Evolutionary conservation across 23 red algal species (phyloP).

Genomic region (Cyanidioschyzon merolae): DNA sequence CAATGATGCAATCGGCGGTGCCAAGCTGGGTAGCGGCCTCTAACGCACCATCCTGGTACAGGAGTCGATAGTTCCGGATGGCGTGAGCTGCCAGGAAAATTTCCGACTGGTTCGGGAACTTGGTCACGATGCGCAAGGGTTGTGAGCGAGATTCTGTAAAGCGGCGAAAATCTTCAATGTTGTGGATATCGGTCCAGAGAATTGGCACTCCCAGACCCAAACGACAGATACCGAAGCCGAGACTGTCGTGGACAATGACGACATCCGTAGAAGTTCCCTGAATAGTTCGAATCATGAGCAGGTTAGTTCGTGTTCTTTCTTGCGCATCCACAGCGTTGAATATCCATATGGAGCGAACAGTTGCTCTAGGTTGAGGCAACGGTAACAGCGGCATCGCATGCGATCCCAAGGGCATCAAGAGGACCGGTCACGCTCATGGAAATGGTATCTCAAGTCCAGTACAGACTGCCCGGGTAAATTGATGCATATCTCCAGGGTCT

Average conservation of each 20-base stretch:
- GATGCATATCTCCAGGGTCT: too few relatives aligned
- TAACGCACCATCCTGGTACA: conserved; percentile 90
- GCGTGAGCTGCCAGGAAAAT: conserved; percentile 39
- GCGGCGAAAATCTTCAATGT: conserved; percentile 37
- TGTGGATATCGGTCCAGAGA: conserved; percentile 43
- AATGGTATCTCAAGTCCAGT: too few relatives aligned
- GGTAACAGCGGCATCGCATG: too few relatives aligned
- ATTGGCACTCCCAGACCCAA: conserved; percentile 84
- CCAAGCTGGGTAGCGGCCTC: conserved; percentile 96
- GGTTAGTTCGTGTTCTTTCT: not conserved
- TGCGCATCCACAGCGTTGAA: too few relatives aligned
- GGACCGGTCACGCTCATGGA: too few relatives aligned
- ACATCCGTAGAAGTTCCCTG: conserved; percentile 18
- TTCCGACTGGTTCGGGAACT: conserved; percentile 48
- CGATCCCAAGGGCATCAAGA: too few relatives aligned
- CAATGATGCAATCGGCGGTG: conserved; percentile 86
- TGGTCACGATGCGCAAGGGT: conserved; percentile 72
- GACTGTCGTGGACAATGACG: conserved; percentile 54
- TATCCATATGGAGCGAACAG: too few relatives aligned
- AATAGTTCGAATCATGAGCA: not conserved
- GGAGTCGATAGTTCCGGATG: conserved; percentile 53
- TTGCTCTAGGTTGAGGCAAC: too few relatives aligned
- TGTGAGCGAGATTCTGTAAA: conserved; percentile 13
- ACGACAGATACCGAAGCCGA: conserved; percentile 74
- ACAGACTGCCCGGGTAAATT: too few relatives aligned